Percentiles rank a stretch among this genome's conserved stretches.
These are phyloP conservation scores for Stenocarpella maydis DNA, from an alignment of 2,329 filamentous ascomycete species.

Conservation along the genomic window DNA sequence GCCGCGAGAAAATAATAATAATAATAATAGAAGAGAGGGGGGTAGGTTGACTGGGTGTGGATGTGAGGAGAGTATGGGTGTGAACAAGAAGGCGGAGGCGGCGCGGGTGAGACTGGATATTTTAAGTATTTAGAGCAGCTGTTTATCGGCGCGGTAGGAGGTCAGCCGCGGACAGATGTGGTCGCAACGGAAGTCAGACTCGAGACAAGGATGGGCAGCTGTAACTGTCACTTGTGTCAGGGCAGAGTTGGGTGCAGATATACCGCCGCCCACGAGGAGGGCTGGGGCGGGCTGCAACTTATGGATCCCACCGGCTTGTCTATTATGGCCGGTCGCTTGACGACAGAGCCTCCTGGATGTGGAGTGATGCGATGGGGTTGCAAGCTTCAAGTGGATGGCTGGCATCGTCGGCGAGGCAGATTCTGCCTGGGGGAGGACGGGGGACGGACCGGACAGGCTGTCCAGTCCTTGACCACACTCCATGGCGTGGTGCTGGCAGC, in stretches of 20 bases:
- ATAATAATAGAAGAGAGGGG: background rate
- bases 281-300: conserved; percentile 16
- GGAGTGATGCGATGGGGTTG: conserved; percentile 3
- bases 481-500: conserved; percentile 19
- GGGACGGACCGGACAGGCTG: conserved; percentile 11
- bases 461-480: conserved; percentile 24
- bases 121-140: conserved; percentile 13
- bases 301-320: conserved; percentile 27
- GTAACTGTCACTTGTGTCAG: conserved; percentile 12
- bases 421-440: conserved; percentile 1
- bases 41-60: background rate
- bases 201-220: conserved; percentile 7
- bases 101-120: conserved; percentile 28
- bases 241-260: conserved; percentile 28
- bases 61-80: conserved; percentile 3
- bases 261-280: conserved; percentile 20
- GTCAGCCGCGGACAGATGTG: background rate
- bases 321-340: conserved; percentile 6
- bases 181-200: conserved; percentile 14
- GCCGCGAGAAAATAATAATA: background rate
- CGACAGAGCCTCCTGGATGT: conserved; percentile 3
- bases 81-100: conserved; percentile 24
- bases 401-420: background rate
- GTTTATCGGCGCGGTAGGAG: conserved; percentile 2
- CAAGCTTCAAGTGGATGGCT: conserved; percentile 10